Evolutionary conservation across 192 early-diverging fungal genomes (phyloP).

Genomic region (Gaertneriomyces semiglobifer): DNA sequence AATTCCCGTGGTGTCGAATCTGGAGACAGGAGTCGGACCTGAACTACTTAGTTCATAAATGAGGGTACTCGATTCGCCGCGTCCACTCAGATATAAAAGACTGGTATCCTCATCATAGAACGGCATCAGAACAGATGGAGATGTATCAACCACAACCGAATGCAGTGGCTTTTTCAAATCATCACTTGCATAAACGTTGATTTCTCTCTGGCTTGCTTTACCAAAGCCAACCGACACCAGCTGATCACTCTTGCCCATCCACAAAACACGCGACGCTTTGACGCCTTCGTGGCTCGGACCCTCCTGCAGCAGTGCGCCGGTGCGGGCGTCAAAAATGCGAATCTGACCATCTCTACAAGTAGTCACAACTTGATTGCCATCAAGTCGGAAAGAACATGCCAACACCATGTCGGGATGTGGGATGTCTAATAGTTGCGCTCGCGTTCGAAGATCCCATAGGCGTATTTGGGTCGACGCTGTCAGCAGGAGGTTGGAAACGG

Average conservation of each 20-base stretch:
- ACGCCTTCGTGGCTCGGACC: constrained; percentile 66
- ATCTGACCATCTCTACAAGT: constrained; percentile 67
- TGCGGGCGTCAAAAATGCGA: constrained; percentile 59
- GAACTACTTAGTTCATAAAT: constrained; percentile 63
- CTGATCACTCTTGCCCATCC: constrained; percentile 57
- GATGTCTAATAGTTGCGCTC: constrained; percentile 22
- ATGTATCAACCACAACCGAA: constrained; percentile 54
- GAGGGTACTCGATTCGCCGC: constrained; percentile 73
- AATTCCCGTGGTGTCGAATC: constrained; percentile 54
- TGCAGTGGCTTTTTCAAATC: constrained; percentile 25
- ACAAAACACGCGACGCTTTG: constrained; percentile 60
- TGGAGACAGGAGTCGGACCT: constrained; percentile 51
- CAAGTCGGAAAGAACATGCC: constrained; percentile 36
- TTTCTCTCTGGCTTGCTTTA: constrained; percentile 66
- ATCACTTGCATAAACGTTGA: constrained; percentile 45
- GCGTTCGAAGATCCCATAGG: constrained; percentile 55
- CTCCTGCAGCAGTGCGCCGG: constrained; percentile 52
- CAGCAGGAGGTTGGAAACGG: constrained; percentile 52
- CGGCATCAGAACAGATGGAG: constrained; percentile 70
- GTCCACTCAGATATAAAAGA: constrained; percentile 67
- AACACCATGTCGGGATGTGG: constrained; percentile 33
- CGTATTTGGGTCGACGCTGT: constrained; percentile 58
- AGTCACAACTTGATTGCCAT: constrained; percentile 66
- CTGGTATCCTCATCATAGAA: constrained; percentile 67
- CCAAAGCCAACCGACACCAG: constrained; percentile 68